These are phyloP conservation scores for Trichaptum fuscoviolaceum DNA, from an alignment of 768 basidiomycete genomes.

Conservation along the genomic window DNA sequence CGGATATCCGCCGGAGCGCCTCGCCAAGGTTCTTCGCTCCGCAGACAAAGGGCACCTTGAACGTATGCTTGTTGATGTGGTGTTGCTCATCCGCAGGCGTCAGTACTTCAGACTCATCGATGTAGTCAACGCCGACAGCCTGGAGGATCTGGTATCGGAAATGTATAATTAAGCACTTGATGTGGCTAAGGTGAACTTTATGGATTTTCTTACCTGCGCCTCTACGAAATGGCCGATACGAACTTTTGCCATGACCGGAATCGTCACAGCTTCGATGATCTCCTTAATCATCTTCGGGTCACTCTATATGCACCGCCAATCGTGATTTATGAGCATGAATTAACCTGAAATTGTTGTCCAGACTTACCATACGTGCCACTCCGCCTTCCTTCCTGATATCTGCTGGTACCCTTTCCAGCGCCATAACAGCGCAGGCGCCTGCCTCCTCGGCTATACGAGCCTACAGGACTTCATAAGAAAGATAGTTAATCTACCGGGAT, in stretches of 20 bases:
- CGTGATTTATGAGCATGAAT: background rate
- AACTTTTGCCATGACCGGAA: conserved; percentile 95
- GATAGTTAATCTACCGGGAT: conserved; percentile 9
- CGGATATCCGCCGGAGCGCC: conserved; percentile 91
- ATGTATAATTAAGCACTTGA: background rate
- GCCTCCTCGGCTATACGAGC: conserved; percentile 97
- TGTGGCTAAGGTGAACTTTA: background rate
- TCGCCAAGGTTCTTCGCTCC: conserved; percentile 95
- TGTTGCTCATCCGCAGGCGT: conserved; percentile 95
- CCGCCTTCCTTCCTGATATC: conserved; percentile 91
- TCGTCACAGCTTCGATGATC: conserved; percentile 91
- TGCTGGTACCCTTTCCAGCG: conserved; percentile 89
- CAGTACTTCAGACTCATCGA: conserved; percentile 91
- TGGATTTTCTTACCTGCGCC: conserved; percentile 61
- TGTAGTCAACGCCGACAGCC: conserved; percentile 92
- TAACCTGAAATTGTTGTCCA: background rate
- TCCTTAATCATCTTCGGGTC: conserved; percentile 96
- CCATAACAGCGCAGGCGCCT: conserved; percentile 98
- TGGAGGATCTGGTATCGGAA: conserved; percentile 69
- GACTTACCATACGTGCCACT: conserved; percentile 88
- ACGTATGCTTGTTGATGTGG: conserved; percentile 95
- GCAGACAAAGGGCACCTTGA: conserved; percentile 95
- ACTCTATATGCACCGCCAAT: conserved; percentile 50
- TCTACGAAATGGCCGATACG: conserved; percentile 98
- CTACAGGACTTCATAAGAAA: conserved; percentile 21